Percentiles rank a stretch among this genome's conserved stretches.
These are phyloP conservation scores for Plectosphaerella cucumerina DNA, from an alignment of 2,329 filamentous ascomycete species.

Conservation along the genomic window DNA sequence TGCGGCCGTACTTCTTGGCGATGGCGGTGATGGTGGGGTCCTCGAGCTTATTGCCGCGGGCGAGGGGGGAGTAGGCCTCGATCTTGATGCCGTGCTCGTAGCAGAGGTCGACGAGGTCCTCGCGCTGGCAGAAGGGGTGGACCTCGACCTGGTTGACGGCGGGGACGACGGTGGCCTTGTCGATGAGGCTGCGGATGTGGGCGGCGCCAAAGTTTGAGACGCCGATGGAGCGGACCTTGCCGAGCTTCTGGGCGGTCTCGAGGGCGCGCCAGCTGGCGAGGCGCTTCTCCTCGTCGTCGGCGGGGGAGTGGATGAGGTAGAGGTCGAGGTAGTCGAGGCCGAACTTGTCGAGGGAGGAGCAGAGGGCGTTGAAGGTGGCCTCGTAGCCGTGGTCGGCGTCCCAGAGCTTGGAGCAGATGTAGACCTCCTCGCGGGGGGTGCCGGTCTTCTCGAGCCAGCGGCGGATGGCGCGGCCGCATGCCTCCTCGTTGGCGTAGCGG, in stretches of 20 bases:
- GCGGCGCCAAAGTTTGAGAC: conserved; percentile 28
- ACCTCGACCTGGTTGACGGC: conserved; percentile 58
- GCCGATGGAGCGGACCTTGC: conserved; percentile 44
- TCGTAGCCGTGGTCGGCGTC: conserved; percentile 25
- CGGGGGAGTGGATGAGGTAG: conserved; percentile 48
- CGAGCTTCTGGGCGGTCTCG: conserved; percentile 17
- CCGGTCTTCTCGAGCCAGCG: conserved; percentile 20
- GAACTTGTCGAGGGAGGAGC: conserved; percentile 40
- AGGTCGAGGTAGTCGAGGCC: conserved; percentile 47
- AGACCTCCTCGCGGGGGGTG: conserved; percentile 27
- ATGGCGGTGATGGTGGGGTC: conserved; percentile 50
- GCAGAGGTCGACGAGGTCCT: conserved; percentile 40
- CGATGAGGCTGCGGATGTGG: conserved; percentile 28
- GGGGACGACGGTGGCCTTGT: conserved; percentile 40
- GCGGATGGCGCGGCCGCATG: conserved; percentile 14
- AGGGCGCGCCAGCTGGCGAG: conserved; percentile 26
- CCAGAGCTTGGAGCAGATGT: conserved; percentile 33
- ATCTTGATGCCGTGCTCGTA: conserved; percentile 68
- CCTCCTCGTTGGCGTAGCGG: conserved; percentile 19
- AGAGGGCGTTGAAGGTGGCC: conserved; percentile 27
- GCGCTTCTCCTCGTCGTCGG: conserved; percentile 31
- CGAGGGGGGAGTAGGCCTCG: conserved; percentile 22
- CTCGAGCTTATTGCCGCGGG: conserved; percentile 37
- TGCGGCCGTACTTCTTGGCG: conserved; percentile 50
- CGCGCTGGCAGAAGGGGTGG: conserved; percentile 55